Conservation (phyloP, 345 rosid species). For the Lepidium aucheri region DNA sequence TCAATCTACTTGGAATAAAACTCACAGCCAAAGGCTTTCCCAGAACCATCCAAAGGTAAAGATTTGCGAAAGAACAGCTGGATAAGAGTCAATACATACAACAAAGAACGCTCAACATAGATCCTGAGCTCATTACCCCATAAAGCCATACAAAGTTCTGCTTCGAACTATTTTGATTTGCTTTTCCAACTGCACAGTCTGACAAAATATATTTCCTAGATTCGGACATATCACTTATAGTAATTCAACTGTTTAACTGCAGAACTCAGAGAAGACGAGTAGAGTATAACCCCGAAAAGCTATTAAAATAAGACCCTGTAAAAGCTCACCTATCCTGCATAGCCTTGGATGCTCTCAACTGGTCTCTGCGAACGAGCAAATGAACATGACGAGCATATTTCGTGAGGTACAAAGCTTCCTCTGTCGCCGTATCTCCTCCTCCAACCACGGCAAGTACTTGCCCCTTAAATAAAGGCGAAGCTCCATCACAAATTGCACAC, state of each 20-base stretch:
- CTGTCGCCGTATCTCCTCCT: conserved; percentile 99
- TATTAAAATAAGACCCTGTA: not conserved
- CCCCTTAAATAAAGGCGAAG: conserved; percentile 90
- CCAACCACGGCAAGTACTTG: conserved; percentile 96
- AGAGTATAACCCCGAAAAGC: not conserved
- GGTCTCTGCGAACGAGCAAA: conserved; percentile 82
- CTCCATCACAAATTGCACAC: conserved; percentile 98
- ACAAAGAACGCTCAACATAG: not conserved
- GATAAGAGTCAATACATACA: not conserved
- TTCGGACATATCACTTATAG: not conserved
- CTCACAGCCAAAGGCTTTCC: conserved; percentile 12
- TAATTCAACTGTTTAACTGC: not conserved
- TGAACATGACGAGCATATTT: conserved; percentile 98
- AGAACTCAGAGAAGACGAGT: conserved; percentile 11
- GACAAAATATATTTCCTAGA: not conserved
- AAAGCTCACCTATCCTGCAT: conserved; percentile 95
- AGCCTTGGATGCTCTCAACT: conserved; percentile 87
- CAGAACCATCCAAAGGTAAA: not conserved
- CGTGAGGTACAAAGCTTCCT: conserved; percentile 89
- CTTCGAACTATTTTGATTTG: not conserved
- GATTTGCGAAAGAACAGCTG: not conserved
- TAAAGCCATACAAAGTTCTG: not conserved
- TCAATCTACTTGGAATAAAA: not conserved
- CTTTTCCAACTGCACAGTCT: not conserved
- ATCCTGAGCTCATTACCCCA: not conserved